A percentile compares a stretch with the other conserved stretches of the same genome.
phyloP scores from a whole-genome alignment of 768 basidiomycete species.

The Crepidotus variabilis region DNA sequence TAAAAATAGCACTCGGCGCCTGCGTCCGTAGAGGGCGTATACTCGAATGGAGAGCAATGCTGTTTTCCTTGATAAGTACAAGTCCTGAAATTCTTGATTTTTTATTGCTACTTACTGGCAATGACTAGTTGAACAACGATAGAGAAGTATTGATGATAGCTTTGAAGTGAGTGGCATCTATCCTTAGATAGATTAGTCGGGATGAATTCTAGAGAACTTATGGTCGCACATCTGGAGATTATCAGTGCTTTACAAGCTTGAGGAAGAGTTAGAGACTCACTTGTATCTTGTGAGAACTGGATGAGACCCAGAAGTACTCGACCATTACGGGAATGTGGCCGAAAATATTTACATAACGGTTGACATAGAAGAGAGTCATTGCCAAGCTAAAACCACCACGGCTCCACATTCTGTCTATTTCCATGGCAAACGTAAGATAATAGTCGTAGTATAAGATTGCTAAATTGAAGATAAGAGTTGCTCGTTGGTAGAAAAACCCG shows the following conservation, averaged over 20 bases:
- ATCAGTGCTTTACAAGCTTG: neutral
- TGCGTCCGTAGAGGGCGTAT: constrained; percentile 10
- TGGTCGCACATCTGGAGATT: neutral
- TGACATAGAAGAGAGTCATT: constrained; percentile 28
- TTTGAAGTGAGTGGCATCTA: constrained; percentile 28
- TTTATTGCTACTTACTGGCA: constrained; percentile 20
- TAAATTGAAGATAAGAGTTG: neutral
- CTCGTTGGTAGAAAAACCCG: neutral
- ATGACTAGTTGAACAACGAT: constrained; percentile 30
- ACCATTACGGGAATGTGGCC: constrained; percentile 26
- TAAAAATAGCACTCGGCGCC: neutral
- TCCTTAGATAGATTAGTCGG: neutral
- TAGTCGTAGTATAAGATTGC: constrained; percentile 34
- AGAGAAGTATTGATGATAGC: constrained; percentile 31
- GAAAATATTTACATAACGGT: constrained; percentile 30
- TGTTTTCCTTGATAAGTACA: neutral
- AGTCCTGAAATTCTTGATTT: neutral
- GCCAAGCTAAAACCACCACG: constrained; percentile 17
- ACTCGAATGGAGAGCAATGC: constrained; percentile 7
- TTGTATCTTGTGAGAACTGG: constrained; percentile 1
- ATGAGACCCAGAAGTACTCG: constrained; percentile 21
- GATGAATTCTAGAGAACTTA: neutral
- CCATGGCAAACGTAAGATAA: constrained; percentile 31
- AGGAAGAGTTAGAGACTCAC: constrained; percentile 3
- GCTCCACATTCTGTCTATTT: constrained; percentile 35